A percentile compares a stretch with the other conserved stretches of the same genome.
Conservation (phyloP, 495 filamentous ascomycete species). For the Hypoxylon perforatum region DNA sequence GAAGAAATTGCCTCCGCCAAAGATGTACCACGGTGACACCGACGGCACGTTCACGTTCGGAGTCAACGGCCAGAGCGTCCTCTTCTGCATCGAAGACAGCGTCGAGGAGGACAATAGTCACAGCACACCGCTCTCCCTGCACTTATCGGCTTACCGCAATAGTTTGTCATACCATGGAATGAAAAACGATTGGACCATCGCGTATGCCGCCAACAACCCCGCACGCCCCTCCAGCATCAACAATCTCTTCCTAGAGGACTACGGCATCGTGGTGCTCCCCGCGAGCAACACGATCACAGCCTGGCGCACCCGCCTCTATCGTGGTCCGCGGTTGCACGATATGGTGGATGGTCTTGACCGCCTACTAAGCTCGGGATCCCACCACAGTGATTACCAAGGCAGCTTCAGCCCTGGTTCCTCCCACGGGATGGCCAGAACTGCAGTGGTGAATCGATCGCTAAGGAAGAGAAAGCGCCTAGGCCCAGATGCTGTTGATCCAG, state of each 20-base stretch:
- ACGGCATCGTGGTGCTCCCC: conserved; percentile 20
- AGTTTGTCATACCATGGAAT: too few relatives aligned
- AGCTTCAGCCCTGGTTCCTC: too few relatives aligned
- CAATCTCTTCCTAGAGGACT: conserved; percentile 15
- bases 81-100: not conserved
- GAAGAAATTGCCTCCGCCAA: conserved; percentile 1
- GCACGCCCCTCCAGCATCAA: not conserved
- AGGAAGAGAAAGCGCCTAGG: too few relatives aligned
- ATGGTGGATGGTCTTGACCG: too few relatives aligned
- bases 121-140: too few relatives aligned
- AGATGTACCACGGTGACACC: not conserved
- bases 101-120: too few relatives aligned
- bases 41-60: conserved; percentile 1
- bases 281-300: conserved; percentile 11
- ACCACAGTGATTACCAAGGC: too few relatives aligned
- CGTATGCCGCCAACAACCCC: conserved; percentile 1
- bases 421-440: too few relatives aligned
- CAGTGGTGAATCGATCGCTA: not conserved
- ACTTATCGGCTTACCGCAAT: too few relatives aligned
- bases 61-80: not conserved
- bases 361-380: too few relatives aligned
- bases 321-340: conserved; percentile 10
- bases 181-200: conserved; percentile 12
- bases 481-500: too few relatives aligned
- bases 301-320: too few relatives aligned